phyloP scores from a whole-genome alignment of 352 stramenopile species.

The Globisporangium splendens region DNA sequence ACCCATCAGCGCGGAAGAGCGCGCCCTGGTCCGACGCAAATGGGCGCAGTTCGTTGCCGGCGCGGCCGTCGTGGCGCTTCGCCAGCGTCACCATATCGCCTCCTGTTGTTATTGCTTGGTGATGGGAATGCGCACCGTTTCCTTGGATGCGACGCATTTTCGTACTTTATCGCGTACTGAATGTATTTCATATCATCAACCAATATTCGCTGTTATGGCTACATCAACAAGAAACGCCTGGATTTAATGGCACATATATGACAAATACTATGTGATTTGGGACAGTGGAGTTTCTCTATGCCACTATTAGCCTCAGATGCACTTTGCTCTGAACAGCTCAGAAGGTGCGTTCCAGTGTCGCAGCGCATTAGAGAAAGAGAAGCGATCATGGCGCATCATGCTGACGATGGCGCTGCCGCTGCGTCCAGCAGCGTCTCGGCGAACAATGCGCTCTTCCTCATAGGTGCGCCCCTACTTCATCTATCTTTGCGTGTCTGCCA shows the following conservation, averaged over 20 bases:
- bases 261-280: too few species aligned
- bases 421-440: conserved; percentile 28
- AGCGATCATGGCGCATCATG: too few species aligned
- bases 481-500: neutral
- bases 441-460: conserved; percentile 67
- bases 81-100: conserved; percentile 30
- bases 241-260: neutral
- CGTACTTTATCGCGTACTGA: neutral
- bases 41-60: conserved; percentile 70
- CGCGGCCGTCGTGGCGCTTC: conserved; percentile 61
- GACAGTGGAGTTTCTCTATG: too few species aligned
- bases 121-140: conserved; percentile 4
- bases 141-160: conserved; percentile 1
- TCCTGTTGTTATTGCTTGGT: conserved; percentile 1
- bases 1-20: conserved; percentile 77
- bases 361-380: too few species aligned
- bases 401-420: neutral
- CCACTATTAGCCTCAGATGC: too few species aligned
- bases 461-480: conserved; percentile 31
- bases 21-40: conserved; percentile 74
- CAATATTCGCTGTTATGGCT: neutral
- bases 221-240: neutral
- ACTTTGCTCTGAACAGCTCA: too few species aligned
- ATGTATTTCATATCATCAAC: neutral
- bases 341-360: too few species aligned